A percentile compares a stretch with the other conserved stretches of the same genome.
Evolutionary conservation across 129 eudicot species (phyloP).

Genomic region (Arctium lappa): DNA sequence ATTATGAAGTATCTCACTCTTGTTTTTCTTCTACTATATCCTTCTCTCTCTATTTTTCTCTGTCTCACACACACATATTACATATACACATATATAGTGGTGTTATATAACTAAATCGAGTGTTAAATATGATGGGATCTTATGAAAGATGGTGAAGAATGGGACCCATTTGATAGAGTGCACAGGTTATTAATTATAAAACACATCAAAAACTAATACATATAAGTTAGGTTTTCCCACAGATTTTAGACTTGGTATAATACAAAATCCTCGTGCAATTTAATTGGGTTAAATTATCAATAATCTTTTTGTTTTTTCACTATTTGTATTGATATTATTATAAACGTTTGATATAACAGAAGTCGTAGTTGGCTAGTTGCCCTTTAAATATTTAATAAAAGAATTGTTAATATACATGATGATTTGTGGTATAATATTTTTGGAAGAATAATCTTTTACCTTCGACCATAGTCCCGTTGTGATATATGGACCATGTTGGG

Average conservation of each 20-base stretch:
- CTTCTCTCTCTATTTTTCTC: not conserved
- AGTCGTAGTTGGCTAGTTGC: too few relatives aligned
- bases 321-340: too few relatives aligned
- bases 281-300: not conserved
- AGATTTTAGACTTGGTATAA: not conserved
- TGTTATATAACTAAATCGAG: conserved; percentile 10
- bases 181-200: not conserved
- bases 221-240: not conserved
- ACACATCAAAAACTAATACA: not conserved
- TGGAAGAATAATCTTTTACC: too few relatives aligned
- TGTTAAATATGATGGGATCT: conserved; percentile 29
- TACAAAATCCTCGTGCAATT: not conserved
- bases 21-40: not conserved
- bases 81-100: not conserved
- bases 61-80: not conserved
- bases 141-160: conserved; percentile 10
- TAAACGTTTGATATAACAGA: not conserved
- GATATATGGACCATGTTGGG: not conserved
- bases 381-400: too few relatives aligned
- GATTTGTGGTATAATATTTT: too few relatives aligned
- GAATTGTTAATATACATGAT: not conserved
- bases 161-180: conserved; percentile 25
- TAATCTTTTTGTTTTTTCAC: too few relatives aligned
- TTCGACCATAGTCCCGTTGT: too few relatives aligned
- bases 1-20: not conserved